Conservation (phyloP, 371 early-diverging fungal genomes). For the Mortierella sp. region DNA sequence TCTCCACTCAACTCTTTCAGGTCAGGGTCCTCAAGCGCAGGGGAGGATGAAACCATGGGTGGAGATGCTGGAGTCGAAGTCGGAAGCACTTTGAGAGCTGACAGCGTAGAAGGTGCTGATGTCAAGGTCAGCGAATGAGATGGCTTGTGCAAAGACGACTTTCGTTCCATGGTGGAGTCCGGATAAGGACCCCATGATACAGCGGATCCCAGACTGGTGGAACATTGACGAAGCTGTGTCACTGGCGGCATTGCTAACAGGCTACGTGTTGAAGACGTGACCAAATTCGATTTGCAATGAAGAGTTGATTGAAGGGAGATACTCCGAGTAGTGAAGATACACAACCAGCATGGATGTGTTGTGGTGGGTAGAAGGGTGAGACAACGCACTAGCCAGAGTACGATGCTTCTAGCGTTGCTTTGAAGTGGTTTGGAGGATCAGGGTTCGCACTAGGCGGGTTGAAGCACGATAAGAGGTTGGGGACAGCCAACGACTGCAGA, state of each 20-base stretch:
- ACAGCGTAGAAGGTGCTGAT: constrained; percentile 16
- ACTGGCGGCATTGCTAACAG: constrained; percentile 37
- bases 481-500: background rate
- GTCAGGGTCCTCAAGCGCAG: constrained; percentile 9
- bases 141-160: constrained; percentile 7
- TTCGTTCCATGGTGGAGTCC: constrained; percentile 5
- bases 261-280: background rate
- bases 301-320: background rate
- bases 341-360: background rate
- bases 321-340: background rate
- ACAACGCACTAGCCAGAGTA: background rate
- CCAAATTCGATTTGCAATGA: background rate
- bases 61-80: constrained; percentile 16
- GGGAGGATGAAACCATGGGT: constrained; percentile 2
- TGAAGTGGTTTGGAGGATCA: constrained; percentile 14
- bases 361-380: background rate
- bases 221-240: constrained; percentile 35
- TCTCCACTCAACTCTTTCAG: constrained; percentile 19
- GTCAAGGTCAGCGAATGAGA: constrained; percentile 14
- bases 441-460: constrained; percentile 10
- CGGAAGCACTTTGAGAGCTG: constrained; percentile 17
- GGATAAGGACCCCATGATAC: constrained; percentile 39
- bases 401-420: background rate
- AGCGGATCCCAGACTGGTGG: constrained; percentile 18
- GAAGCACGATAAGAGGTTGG: background rate